These are phyloP conservation scores for Darksidea phi DNA, from an alignment of 495 filamentous ascomycete species.

Conservation along the genomic window DNA sequence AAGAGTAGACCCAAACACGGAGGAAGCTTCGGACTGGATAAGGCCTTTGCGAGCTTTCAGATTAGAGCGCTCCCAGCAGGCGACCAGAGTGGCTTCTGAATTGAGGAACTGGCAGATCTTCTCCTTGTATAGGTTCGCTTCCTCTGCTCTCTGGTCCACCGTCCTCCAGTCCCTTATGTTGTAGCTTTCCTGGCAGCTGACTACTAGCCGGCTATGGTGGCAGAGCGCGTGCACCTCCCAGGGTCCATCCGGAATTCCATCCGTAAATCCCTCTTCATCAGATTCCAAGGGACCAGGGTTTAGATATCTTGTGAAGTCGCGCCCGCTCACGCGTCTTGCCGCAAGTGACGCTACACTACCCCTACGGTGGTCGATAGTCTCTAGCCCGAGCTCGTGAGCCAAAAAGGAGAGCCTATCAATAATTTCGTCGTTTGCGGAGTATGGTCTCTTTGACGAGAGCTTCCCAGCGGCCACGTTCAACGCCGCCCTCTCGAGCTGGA, in stretches of 20 bases:
- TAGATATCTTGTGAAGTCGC: conserved; percentile 9
- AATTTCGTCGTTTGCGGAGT: conserved; percentile 11
- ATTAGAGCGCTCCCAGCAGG: conserved; percentile 17
- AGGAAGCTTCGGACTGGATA: conserved; percentile 15
- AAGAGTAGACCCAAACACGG: conserved; percentile 10
- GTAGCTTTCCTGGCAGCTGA: not conserved
- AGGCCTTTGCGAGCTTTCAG: not conserved
- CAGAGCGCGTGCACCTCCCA: conserved; percentile 21
- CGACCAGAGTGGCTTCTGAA: conserved; percentile 7
- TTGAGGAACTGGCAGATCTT: conserved; percentile 14
- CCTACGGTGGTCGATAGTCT: not conserved
- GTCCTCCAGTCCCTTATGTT: conserved; percentile 3
- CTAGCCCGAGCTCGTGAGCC: conserved; percentile 5
- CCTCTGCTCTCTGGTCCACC: conserved; percentile 2
- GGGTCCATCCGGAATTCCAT: not conserved
- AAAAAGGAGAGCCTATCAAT: conserved; percentile 15
- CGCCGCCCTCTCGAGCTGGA: not conserved
- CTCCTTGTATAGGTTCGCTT: conserved; percentile 2
- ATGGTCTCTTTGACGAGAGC: conserved; percentile 8
- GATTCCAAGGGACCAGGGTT: not conserved
- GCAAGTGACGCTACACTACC: conserved; percentile 3
- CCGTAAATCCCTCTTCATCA: no score
- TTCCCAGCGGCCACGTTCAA: conserved; percentile 1
- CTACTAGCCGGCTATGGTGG: conserved; percentile 11
- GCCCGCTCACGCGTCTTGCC: conserved; percentile 4